Base-by-base conservation (phyloP, 1,284 basidiomycete genomes). In the Schizopora paradoxa region DNA sequence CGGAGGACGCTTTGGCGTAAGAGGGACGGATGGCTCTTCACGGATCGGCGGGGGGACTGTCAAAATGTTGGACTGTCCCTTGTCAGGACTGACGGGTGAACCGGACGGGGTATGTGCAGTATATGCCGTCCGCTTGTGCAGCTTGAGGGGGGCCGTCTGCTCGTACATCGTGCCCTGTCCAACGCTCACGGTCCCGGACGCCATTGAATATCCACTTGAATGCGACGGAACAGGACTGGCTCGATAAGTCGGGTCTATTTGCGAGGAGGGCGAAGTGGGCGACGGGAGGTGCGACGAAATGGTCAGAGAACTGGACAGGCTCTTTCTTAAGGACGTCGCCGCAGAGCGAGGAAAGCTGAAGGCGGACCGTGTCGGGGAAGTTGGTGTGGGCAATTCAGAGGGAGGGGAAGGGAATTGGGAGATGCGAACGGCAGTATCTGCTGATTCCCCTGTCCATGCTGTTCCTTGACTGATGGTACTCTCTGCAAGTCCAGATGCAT, bases 401-500 rank as follows among this genome's bases (percentile, higher is more conserved):
- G 69, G 69, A 19, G 67, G 67, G 38, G 55, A 52, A 41, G 47
- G 76, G 66, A 61, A 78, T 69, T 62, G 53, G 60, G 67, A 52
- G 64, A 74, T 56, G 63, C 63, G 48, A 11, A 67, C 47, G 11
- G 13, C 37, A 10, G 21, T 14, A n/a, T n/a, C n/a, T 8, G 62
- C 61, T 26, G 61, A 66, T 39, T 66, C 68, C 45, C 56, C 59
- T 13, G 57, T 63, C 22, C 56, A 58, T 41, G 55, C 54, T 42
- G 56, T 60, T 16, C 49, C 60, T n/a, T 36, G 37, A 56, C 73
- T 76, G 36, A 79, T 70, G 16, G 73, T 72, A 45, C 75, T 77
- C 39, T 76, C 72, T 41, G 77, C 74, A 34, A 78, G 57, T 22
- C 67, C 73, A 26, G 78, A 79, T 6, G 69, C 73, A 52, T 67